Base-by-base conservation (phyloP, 2,329 filamentous ascomycete species). In the Fonsecaea nubica region DNA sequence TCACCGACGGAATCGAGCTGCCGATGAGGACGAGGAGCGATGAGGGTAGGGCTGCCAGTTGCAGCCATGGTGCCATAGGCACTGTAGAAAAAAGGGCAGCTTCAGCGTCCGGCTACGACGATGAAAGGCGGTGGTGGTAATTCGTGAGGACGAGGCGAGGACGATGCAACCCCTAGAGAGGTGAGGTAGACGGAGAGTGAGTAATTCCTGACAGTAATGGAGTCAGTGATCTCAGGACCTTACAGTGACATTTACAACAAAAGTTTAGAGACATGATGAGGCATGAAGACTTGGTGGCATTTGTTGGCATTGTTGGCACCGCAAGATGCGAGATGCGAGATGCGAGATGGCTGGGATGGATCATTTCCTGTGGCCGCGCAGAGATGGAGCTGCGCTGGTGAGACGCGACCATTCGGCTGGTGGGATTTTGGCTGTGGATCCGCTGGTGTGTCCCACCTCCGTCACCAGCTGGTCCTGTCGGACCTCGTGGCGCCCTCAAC, bases 21-120 rank as follows among this genome's bases (percentile, higher is more conserved):
- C 63, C 38, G 7, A 72, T 62, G 12, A 71, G 36, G 42, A 56
- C 38, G 7, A 72, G 59, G 25, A 72, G 63, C 8, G 66, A 64
- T 12, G 65, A 57, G 30, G 68, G 63, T 7, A 70, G 55, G 1
- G 52, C 53, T 48, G 63, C 63, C 21, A 68, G 53, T 15, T 53
- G 67, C 53, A 69, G 58, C 62, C 67, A 67, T 40, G 65, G 64
- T 40, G 67, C 64, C 66, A 68, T 68, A 52, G 52, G 55, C 35
- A n/a, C 21, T 35, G 32, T 10, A 13, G 18, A 7, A 38, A 10
- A 9, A 40, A 25, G 38, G 45, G 10, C 15, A 7, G 32, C 9
- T 15, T 32, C 30, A 32, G 30, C 5, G 6, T 12, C 18, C 10
- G 8, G 32, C 18, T 40, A 38, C 21, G 45, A 40, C 7, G 32